Conservation (phyloP, 2,329 filamentous ascomycete genomes). For the Fusarium torulosum region DNA sequence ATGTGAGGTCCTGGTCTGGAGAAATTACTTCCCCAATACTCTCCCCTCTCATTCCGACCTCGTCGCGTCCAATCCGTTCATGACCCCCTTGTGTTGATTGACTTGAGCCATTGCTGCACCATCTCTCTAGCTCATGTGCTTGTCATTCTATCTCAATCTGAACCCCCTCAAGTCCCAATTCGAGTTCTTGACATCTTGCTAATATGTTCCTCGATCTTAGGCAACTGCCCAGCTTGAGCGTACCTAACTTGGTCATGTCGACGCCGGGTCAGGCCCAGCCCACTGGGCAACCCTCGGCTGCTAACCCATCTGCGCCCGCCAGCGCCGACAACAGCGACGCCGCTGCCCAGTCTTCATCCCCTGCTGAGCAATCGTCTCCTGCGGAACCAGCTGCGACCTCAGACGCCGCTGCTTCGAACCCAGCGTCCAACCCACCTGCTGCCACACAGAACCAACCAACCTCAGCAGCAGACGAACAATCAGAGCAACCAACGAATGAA, state of each 20-base stretch:
- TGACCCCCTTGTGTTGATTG: slow-evolving; percentile 31
- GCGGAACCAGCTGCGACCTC: slow-evolving; percentile 19
- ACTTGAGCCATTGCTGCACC: slow-evolving; percentile 17
- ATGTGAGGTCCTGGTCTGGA: slow-evolving; percentile 7
- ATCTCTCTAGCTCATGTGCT: slow-evolving; percentile 21
- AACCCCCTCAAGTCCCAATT: slow-evolving; percentile 11
- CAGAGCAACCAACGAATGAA: slow-evolving; percentile 9
- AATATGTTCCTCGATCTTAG: slow-evolving; percentile 52
- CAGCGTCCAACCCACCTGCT: slow-evolving; percentile 16
- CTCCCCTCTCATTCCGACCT: slow-evolving; percentile 32
- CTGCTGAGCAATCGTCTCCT: slow-evolving; percentile 8
- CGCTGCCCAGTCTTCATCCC: slow-evolving; percentile 21
- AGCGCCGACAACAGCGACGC: slow-evolving; percentile 23
- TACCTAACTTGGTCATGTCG: slow-evolving; percentile 52
- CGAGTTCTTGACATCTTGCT: slow-evolving; percentile 45
- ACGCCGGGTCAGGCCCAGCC: slow-evolving; percentile 42
- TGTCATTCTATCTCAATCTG: slow-evolving; percentile 11
- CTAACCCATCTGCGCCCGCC: slow-evolving; percentile 27
- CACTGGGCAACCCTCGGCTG: slow-evolving; percentile 39
- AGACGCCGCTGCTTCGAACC: slow-evolving; percentile 15
- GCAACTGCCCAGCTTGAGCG: slow-evolving; percentile 42
- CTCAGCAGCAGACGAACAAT: slow-evolving; percentile 8
- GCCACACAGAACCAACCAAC: slow-evolving; percentile 21
- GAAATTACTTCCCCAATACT: slow-evolving; percentile 29
- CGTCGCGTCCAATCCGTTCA: slow-evolving; percentile 18